phyloP scores from a whole-genome alignment of 2,329 filamentous ascomycete genomes.

The Cryphonectria nitschkei region DNA sequence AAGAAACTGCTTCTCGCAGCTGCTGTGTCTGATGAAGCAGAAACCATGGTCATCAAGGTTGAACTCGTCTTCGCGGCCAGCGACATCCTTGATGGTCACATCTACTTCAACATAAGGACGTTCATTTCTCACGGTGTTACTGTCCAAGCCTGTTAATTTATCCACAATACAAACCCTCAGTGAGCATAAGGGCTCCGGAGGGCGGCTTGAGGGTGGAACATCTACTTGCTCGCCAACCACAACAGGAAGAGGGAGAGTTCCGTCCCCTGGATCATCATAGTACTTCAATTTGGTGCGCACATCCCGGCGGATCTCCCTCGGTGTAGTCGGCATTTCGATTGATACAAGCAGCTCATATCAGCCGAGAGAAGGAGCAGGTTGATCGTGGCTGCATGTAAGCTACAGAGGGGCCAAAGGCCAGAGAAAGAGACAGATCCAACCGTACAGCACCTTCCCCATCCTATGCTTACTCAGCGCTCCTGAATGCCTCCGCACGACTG shows the following conservation, averaged over 20 bases:
- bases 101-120: constrained; percentile 65
- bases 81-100: constrained; percentile 56
- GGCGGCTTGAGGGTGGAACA: not conserved
- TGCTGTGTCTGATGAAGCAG: constrained; percentile 58
- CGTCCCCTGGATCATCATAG: constrained; percentile 23
- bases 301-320: not conserved
- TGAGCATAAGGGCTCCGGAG: not conserved
- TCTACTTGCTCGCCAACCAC: constrained; percentile 15
- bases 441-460: not conserved
- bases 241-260: constrained; percentile 15
- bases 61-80: constrained; percentile 69
- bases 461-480: not conserved
- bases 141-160: not conserved
- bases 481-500: too few species aligned
- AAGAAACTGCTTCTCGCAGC: constrained; percentile 57
- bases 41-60: constrained; percentile 56
- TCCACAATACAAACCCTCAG: not conserved
- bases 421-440: too few species aligned
- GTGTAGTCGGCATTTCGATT: not conserved
- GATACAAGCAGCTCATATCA: not conserved
- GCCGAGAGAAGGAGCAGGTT: not conserved
- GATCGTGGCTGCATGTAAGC: not conserved
- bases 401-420: not conserved
- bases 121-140: constrained; percentile 65
- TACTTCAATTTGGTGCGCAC: constrained; percentile 21